Evolutionary conservation across 75 land plant species (phyloP).

Genomic region (Chamaecyparis obtusa): DNA sequence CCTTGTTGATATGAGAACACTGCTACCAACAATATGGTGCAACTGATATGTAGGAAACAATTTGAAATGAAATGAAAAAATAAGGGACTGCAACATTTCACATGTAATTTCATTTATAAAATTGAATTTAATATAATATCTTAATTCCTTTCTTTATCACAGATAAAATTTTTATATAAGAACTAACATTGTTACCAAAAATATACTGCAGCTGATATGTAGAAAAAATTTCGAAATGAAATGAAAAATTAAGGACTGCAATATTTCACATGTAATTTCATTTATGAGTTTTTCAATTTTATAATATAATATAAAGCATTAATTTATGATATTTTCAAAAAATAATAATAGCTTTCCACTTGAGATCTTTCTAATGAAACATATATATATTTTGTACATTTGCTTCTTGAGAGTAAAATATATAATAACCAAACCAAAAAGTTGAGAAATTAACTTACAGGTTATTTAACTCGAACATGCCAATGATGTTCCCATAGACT

Average conservation of each 20-base stretch:
- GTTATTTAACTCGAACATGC: conserved; percentile 99
- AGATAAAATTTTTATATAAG: too few relatives aligned
- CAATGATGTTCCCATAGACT: conserved; percentile 93
- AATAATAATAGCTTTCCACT: background rate
- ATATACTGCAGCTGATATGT: background rate
- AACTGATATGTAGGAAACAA: too few relatives aligned
- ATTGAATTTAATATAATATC: too few relatives aligned
- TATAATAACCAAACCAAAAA: background rate
- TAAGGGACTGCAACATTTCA: too few relatives aligned
- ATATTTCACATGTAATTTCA: background rate
- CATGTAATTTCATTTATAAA: too few relatives aligned
- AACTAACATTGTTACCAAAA: too few relatives aligned
- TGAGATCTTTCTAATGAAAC: background rate
- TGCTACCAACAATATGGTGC: too few relatives aligned
- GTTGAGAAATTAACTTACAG: conserved; percentile 56
- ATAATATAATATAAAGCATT: conserved; percentile 2
- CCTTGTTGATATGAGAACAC: too few relatives aligned
- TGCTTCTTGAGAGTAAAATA: background rate
- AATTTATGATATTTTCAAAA: background rate
- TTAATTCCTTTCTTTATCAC: too few relatives aligned
- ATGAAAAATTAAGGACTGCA: background rate
- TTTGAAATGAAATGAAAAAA: too few relatives aligned
- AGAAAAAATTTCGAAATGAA: background rate
- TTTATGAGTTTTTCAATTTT: background rate
- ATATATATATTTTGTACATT: background rate